A percentile compares a stretch with the other conserved stretches of the same genome.
phyloP scores from a whole-genome alignment of 495 filamentous ascomycete species.

The Wilcoxina mikolae region DNA sequence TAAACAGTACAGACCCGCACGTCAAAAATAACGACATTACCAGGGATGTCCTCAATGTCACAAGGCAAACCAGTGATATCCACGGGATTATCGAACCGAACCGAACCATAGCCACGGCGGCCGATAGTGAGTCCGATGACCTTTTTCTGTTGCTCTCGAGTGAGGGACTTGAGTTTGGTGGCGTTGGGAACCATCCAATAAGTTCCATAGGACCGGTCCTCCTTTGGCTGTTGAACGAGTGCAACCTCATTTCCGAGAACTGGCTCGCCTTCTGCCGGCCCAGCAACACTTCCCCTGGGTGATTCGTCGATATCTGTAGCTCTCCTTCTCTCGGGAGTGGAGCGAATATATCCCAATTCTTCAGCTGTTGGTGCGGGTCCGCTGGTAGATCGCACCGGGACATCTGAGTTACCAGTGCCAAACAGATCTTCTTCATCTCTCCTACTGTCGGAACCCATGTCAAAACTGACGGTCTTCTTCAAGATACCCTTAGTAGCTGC shows the following conservation, averaged over 20 bases:
- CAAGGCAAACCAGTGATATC: conserved; percentile 65
- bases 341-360: conserved; percentile 53
- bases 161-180: conserved; percentile 59
- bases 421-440: conserved; percentile 32
- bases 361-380: conserved; percentile 45
- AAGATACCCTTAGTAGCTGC: conserved; percentile 40
- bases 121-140: conserved; percentile 65
- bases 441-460: conserved; percentile 40
- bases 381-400: conserved; percentile 34
- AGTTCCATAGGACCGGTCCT: conserved; percentile 21
- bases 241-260: conserved; percentile 62
- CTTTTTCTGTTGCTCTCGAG: conserved; percentile 52
- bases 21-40: conserved; percentile 54
- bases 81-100: conserved; percentile 65
- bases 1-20: conserved; percentile 77
- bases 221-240: conserved; percentile 37
- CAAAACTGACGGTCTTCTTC: conserved; percentile 84
- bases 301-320: conserved; percentile 30
- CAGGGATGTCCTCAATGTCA: conserved; percentile 49
- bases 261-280: conserved; percentile 54
- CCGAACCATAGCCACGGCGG: conserved; percentile 59
- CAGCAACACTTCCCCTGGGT: conserved; percentile 40
- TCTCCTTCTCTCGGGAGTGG: conserved; percentile 26
- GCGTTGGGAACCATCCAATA: conserved; percentile 74
- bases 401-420: conserved; percentile 33